Conservation (phyloP, 2,329 filamentous ascomycete genomes). For the Ascochyta pisi region DNA sequence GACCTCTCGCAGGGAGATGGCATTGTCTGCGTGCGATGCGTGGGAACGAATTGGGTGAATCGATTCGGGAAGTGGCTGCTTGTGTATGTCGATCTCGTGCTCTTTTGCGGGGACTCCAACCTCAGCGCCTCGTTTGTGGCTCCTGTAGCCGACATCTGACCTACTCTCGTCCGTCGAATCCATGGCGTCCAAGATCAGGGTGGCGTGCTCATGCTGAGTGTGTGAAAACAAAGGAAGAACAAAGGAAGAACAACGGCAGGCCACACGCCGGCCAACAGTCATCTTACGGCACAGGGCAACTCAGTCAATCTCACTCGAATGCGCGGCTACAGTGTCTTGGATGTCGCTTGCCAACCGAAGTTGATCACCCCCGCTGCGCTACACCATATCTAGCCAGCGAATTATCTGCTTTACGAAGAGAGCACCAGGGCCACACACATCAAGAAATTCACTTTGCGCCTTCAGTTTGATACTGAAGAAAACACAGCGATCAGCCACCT, state of each 20-base stretch:
- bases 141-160: constrained; percentile 10
- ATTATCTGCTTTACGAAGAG: constrained; percentile 5
- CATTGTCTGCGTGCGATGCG: constrained; percentile 36
- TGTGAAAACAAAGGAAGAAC: constrained; percentile 9
- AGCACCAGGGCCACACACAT: neutral
- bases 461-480: neutral
- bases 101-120: constrained; percentile 6
- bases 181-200: constrained; percentile 15
- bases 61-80: constrained; percentile 12
- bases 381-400: constrained; percentile 6
- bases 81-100: constrained; percentile 14
- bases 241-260: neutral
- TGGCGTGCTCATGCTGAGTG: constrained; percentile 19
- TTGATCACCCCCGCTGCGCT: constrained; percentile 10
- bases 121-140: constrained; percentile 4
- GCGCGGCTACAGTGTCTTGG: constrained; percentile 11
- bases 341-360: constrained; percentile 36
- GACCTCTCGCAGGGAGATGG: constrained; percentile 58
- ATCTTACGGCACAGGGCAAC: constrained; percentile 12
- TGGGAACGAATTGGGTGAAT: constrained; percentile 27
- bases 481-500: neutral
- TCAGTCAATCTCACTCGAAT: constrained; percentile 8
- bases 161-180: constrained; percentile 22
- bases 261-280: neutral
- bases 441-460: neutral